Evolutionary conservation across 441 rosid genomes (phyloP), one percentile per base, ranked within the genome.

Genomic region (Hura crepitans): DNA sequence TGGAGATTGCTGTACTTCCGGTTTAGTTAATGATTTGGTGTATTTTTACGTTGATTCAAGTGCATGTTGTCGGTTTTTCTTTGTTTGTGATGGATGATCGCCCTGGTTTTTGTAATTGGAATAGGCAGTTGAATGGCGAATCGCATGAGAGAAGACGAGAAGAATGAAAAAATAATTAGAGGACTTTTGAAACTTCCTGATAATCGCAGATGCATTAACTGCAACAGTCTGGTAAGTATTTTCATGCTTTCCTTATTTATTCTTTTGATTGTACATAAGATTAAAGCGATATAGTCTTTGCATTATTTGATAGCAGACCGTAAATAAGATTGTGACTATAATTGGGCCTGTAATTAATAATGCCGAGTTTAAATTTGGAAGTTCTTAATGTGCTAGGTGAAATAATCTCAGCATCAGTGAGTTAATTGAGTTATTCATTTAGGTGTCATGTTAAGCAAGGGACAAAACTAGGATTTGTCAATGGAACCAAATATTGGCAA

Each of bases 141-240:
- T 79, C 85, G 96, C 60, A 45, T 85, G 69, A 95, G 86, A 79
- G 99, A 95, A 78, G 98, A 92, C 0, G 98, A 95, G 80, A 95
- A 86, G 70, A 87, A 95, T 74, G 99, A 95, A 75, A 62, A 85
- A 68, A 81, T 83, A 74, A 95, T 95, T 74, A 84, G 97, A 56
- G 89, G 92, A 28, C 97, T 95, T 78, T 87, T 90, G 75, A 95
- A 95, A 78, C 93, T 83, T 72, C 81, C 86, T 0, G 95, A 92
- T 67, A 95, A 95, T 74, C 94, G 89, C 23, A 78, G 91, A 71
- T 95, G 99, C 82, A 89, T 95, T 37, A 95, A 95, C 75, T 95
- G 99, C 79, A 89, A 89, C 72, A 85, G 98, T 72, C 77, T 87
- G 95, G 99, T 95, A 84, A 69, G 90, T 33, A 25, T 22, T 53